Evolutionary conservation across 352 stramenopile species (phyloP).

Genomic region (Pythium dissimile): DNA sequence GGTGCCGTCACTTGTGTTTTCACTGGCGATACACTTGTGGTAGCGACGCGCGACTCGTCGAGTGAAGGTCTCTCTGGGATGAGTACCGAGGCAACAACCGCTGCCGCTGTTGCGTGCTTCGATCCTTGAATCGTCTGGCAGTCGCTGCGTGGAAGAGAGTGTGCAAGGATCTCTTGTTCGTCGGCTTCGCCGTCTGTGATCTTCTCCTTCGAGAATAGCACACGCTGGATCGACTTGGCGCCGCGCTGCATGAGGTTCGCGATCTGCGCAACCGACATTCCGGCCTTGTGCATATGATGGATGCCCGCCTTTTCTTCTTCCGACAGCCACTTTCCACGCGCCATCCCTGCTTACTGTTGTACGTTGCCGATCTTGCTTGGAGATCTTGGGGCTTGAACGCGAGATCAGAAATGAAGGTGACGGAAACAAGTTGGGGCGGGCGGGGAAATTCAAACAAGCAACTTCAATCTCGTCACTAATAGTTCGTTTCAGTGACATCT

Average conservation of each 20-base stretch:
- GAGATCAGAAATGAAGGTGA: not conserved
- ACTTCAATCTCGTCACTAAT: conserved; percentile 22
- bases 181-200: not conserved
- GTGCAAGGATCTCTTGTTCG: not conserved
- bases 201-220: not conserved
- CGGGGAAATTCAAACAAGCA: not conserved
- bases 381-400: not conserved
- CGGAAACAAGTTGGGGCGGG: not conserved
- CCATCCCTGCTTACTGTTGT: conserved; percentile 27
- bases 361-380: not conserved
- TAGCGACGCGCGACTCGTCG: no score
- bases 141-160: not conserved
- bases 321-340: conserved; percentile 37
- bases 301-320: conserved; percentile 38
- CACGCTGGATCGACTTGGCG: conserved; percentile 21
- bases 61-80: no score
- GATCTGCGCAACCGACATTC: conserved; percentile 36
- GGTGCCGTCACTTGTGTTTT: not conserved
- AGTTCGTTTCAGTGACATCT: not conserved
- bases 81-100: no score
- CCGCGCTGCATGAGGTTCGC: conserved; percentile 22
- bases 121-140: not conserved
- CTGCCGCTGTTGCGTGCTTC: no score
- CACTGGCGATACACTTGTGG: no score
- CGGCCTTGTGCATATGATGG: conserved; percentile 31